A percentile compares a stretch with the other conserved stretches of the same genome.
Evolutionary conservation across 164 flowering plant genomes (phyloP).

Genomic region (Amborella trichopoda): DNA sequence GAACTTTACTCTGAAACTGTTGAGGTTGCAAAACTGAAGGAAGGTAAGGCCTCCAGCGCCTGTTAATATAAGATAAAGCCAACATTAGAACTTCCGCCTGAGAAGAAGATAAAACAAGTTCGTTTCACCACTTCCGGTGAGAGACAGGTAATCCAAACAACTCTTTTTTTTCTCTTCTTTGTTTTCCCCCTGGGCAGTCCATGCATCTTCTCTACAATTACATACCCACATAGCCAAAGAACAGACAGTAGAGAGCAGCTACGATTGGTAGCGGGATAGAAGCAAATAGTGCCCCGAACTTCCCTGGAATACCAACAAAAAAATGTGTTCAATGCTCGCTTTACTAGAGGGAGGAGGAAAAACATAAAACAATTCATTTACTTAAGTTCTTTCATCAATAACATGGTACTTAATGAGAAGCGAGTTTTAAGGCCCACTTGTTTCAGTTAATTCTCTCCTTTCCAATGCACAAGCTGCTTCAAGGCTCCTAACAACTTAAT

Average conservation of each 20-base stretch:
- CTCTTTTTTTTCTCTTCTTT: too few species aligned
- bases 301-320: conserved; percentile 25
- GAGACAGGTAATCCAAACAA: not conserved
- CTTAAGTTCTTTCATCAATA: too few species aligned
- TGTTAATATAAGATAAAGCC: conserved; percentile 11
- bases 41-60: conserved; percentile 64
- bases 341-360: not conserved
- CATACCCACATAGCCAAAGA: conserved; percentile 85
- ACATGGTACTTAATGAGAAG: too few species aligned
- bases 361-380: not conserved
- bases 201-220: not conserved
- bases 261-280: conserved; percentile 67
- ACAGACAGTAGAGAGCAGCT: conserved; percentile 57
- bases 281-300: conserved; percentile 76
- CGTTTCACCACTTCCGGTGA: not conserved
- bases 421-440: too few species aligned
- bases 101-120: not conserved
- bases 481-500: too few species aligned
- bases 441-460: too few species aligned
- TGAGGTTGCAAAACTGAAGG: conserved; percentile 83
- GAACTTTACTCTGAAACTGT: conserved; percentile 70
- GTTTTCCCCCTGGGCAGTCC: not conserved
- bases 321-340: not conserved
- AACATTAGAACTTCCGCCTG: not conserved
- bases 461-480: too few species aligned